Conservation (phyloP, 2,329 filamentous ascomycete species). For the Phyllosticta citriasiana region DNA sequence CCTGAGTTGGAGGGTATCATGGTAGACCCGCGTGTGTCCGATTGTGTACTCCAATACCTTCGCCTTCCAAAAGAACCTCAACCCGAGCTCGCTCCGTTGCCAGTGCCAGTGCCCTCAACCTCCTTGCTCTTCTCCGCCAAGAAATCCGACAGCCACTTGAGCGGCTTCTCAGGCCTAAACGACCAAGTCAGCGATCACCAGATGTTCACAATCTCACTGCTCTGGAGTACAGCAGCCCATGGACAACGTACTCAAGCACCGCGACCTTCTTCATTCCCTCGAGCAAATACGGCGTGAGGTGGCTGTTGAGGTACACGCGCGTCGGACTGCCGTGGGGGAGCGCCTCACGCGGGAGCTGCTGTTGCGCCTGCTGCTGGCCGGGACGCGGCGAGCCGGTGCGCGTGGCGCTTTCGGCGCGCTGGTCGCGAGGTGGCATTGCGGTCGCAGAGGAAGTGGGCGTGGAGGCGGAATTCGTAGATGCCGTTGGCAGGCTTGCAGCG, state of each 20-base stretch:
- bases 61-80: neutral
- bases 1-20: constrained; percentile 1
- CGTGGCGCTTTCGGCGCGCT: constrained; percentile 6
- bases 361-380: constrained; percentile 1
- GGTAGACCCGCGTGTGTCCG: neutral
- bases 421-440: constrained; percentile 3
- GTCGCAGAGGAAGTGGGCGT: neutral
- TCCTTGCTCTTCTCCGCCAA: constrained; percentile 38
- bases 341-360: constrained; percentile 21
- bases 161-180: constrained; percentile 37
- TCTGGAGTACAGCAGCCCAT: neutral
- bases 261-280: constrained; percentile 44
- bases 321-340: constrained; percentile 39
- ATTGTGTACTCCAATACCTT: no score
- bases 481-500: neutral
- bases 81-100: neutral
- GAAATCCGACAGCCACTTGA: constrained; percentile 40
- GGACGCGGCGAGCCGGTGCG: constrained; percentile 15
- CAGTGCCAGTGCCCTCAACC: constrained; percentile 29
- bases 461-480: constrained; percentile 4
- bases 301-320: constrained; percentile 39
- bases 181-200: neutral
- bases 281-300: constrained; percentile 40
- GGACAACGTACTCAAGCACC: constrained; percentile 29
- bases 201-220: neutral